These are phyloP conservation scores for Flaveria trinervia DNA, from an alignment of 129 eudicot genomes.

Conservation along the genomic window DNA sequence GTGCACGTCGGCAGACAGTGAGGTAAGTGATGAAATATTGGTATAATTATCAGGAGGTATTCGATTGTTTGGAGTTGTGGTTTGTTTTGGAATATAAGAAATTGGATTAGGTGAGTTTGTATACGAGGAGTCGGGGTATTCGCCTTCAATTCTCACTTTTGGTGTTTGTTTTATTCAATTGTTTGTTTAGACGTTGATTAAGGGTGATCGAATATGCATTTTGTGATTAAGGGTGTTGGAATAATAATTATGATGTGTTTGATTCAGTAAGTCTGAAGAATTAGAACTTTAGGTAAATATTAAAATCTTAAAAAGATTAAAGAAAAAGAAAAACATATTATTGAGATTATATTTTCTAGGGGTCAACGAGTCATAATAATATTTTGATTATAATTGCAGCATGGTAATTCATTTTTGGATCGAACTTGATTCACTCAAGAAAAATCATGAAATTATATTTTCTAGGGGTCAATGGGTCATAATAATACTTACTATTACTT, in stretches of 20 bases:
- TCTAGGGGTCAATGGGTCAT: not conserved
- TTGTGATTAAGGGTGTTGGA: too few species aligned
- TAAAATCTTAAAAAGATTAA: too few species aligned
- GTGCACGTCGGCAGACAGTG: conserved; percentile 7
- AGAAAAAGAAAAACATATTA: not conserved
- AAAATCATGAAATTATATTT: too few species aligned
- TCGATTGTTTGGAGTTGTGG: conserved; percentile 23
- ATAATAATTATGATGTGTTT: too few species aligned
- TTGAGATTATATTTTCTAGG: too few species aligned
- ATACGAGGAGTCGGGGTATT: conserved; percentile 10
- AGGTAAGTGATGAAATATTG: conserved; percentile 9
- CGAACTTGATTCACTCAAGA: too few species aligned
- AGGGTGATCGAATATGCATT: too few species aligned
- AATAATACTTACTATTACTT: not conserved
- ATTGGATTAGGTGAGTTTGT: conserved; percentile 31
- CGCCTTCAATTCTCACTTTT: not conserved
- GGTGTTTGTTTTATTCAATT: conserved; percentile 29
- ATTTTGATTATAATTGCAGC: too few species aligned
- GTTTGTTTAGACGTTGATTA: conserved; percentile 10
- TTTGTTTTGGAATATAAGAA: conserved; percentile 27
- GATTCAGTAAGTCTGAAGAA: too few species aligned
- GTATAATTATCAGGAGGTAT: not conserved
- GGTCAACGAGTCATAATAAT: too few species aligned
- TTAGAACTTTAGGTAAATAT: too few species aligned
- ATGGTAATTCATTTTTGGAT: too few species aligned